These are phyloP conservation scores for Fusarium buharicum DNA, from an alignment of 2,329 filamentous ascomycete genomes.

Conservation along the genomic window DNA sequence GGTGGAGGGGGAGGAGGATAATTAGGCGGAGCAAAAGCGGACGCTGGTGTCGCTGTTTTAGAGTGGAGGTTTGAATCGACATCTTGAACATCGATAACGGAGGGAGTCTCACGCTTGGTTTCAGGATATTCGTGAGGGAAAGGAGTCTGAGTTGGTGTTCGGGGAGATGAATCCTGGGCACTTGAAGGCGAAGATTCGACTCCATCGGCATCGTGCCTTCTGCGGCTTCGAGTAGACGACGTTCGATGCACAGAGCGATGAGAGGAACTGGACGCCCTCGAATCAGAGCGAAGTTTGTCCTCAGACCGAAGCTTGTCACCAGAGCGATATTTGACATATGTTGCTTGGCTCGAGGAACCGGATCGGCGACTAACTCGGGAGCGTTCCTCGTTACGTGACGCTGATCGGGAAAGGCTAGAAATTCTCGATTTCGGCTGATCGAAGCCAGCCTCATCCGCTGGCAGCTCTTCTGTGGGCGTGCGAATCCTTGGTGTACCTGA, in stretches of 20 bases:
- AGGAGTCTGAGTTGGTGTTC: slow-evolving; percentile 67
- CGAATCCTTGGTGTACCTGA: slow-evolving; percentile 19
- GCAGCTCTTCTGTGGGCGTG: slow-evolving; percentile 34
- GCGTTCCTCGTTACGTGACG: slow-evolving; percentile 59
- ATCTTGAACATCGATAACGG: slow-evolving; percentile 53
- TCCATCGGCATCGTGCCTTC: slow-evolving; percentile 54
- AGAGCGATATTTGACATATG: slow-evolving; percentile 57
- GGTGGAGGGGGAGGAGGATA: slow-evolving; percentile 55
- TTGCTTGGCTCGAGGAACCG: slow-evolving; percentile 67
- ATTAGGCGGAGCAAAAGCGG: slow-evolving; percentile 48
- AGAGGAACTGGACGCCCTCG: slow-evolving; percentile 50
- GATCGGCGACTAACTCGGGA: slow-evolving; percentile 66
- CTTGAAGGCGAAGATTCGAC: slow-evolving; percentile 59
- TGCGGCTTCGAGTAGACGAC: slow-evolving; percentile 51
- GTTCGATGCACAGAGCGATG: slow-evolving; percentile 51
- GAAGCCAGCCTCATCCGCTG: slow-evolving; percentile 45
- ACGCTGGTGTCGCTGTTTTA: slow-evolving; percentile 55
- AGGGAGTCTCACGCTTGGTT: slow-evolving; percentile 51
- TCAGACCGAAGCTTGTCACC: slow-evolving; percentile 51
- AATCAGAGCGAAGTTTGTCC: slow-evolving; percentile 52
- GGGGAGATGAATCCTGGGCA: slow-evolving; percentile 67
- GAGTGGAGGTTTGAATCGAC: slow-evolving; percentile 46
- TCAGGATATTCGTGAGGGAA: slow-evolving; percentile 60
- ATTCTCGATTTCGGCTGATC: slow-evolving; percentile 57
- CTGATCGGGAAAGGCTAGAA: slow-evolving; percentile 57